phyloP scores from a whole-genome alignment of 495 filamentous ascomycete genomes.

The Penicillium atrosanguineum region DNA sequence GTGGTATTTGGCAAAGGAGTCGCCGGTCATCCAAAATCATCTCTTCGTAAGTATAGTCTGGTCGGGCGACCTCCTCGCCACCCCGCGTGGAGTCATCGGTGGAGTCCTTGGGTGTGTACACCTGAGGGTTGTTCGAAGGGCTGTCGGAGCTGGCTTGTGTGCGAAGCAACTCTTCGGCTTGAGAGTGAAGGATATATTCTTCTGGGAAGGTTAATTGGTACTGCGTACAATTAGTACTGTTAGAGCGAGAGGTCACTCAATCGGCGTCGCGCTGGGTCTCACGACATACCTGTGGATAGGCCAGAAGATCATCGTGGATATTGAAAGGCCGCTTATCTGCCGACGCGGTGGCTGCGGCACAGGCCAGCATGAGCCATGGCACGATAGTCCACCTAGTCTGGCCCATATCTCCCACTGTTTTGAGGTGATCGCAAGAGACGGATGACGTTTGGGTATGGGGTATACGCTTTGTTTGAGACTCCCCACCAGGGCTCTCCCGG shows the following conservation, averaged over 20 bases:
- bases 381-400: constrained; percentile 21
- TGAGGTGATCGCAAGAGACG: not conserved
- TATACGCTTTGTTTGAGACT: not conserved
- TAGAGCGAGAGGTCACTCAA: not conserved
- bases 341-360: constrained; percentile 40
- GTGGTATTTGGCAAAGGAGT: constrained; percentile 84
- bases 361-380: constrained; percentile 32
- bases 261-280: not conserved
- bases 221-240: constrained; percentile 38
- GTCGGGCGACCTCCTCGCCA: not conserved
- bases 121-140: constrained; percentile 23
- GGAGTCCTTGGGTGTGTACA: constrained; percentile 19
- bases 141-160: constrained; percentile 21
- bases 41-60: constrained; percentile 37
- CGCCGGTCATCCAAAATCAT: constrained; percentile 67
- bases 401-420: constrained; percentile 22
- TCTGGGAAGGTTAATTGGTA: constrained; percentile 81
- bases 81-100: constrained; percentile 6
- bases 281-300: constrained; percentile 79
- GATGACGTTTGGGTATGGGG: not conserved
- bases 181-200: constrained; percentile 65
- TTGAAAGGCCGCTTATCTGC: constrained; percentile 64
- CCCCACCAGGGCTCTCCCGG: not conserved
- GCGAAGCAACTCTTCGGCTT: constrained; percentile 61
- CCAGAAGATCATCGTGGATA: constrained; percentile 87